Base-by-base conservation (phyloP, 345 rosid species). In the Gossypium australe region DNA sequence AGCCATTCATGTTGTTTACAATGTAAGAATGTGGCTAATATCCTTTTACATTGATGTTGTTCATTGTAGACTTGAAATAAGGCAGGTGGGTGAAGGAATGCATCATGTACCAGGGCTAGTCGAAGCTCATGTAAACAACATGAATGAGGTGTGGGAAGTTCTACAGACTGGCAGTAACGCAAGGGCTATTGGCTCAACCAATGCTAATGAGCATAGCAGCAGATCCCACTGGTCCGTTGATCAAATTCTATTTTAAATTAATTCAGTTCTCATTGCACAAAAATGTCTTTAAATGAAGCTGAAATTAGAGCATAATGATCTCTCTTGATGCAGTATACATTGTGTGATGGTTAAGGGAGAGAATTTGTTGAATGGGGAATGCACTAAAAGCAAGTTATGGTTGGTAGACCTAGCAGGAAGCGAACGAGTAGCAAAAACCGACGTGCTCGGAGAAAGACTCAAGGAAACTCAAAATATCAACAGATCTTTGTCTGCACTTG, bases 341-440 rank as follows among this genome's bases (percentile, higher is more conserved):
- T 91, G 98, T 71, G 98, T 95, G 84, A 90, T 90, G 90, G 96
- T 95, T 25, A 85, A 83, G 79, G 97, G 96, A 18, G 92, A 93
- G 83, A 93, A 91, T 85, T 77, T 90, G 79, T 84, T 95, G 83
- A 93, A 79, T 72, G 97, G 96, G 34, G 97, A 93, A 81, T 85
- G 92, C 83, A 89, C 94, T 59, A 93, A 84, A 83, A 95, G 98
- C 90, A 95, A 91, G 83, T 83, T 95, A 34, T 95, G 99, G 98
- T 63, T 95, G 80, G 99, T 95, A 62, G 99, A 95, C 78, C 85
- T 95, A 75, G 99, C 99, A n/a, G 99, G 99, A 81, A 95, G 99
- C 61, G 99, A 95, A 78, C 86, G 99, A 79, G 86, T 95, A 72
- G 90, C 99, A 52, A 90, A 93, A 87, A 91, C 96, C 44, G 99